These are phyloP conservation scores for Parietaria judaica DNA, from an alignment of 306 rosid species.

Conservation along the genomic window DNA sequence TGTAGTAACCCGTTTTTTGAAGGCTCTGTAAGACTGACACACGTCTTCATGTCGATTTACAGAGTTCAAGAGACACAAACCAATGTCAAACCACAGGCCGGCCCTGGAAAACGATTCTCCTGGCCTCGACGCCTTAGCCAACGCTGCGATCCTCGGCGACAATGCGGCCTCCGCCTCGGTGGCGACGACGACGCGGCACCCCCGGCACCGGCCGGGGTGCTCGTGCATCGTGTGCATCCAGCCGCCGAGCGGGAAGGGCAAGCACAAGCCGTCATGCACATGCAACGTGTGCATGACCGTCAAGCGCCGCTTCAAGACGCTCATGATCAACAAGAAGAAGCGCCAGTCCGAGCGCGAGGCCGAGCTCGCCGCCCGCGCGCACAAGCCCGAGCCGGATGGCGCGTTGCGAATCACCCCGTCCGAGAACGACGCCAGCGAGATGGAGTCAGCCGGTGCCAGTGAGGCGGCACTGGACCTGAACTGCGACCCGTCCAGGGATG, in stretches of 20 bases:
- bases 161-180: conserved; percentile 48
- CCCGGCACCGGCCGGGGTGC: conserved; percentile 98
- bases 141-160: conserved; percentile 82
- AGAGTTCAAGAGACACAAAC: conserved; percentile 76
- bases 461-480: conserved; percentile 74
- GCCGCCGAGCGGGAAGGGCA: conserved; percentile 99
- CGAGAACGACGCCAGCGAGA: conserved; percentile 60
- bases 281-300: conserved; percentile 95
- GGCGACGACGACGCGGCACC: conserved; percentile 89
- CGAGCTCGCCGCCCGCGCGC: conserved; percentile 79
- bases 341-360: conserved; percentile 98
- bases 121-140: conserved; percentile 90
- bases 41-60: conserved; percentile 14
- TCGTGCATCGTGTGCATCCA: conserved; percentile 99
- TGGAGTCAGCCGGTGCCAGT: conserved; percentile 53
- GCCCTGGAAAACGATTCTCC: conserved; percentile 57
- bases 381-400: conserved; percentile 40
- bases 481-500: conserved; percentile 67
- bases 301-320: conserved; percentile 89
- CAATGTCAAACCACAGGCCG: conserved; percentile 35
- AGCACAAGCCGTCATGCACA: conserved; percentile 95
- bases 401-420: conserved; percentile 50
- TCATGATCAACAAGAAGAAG: conserved; percentile 92
- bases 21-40: neutral
- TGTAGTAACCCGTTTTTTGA: neutral